phyloP scores from a whole-genome alignment of 208 protist species.

The Acanthamoeba triangularis region DNA sequence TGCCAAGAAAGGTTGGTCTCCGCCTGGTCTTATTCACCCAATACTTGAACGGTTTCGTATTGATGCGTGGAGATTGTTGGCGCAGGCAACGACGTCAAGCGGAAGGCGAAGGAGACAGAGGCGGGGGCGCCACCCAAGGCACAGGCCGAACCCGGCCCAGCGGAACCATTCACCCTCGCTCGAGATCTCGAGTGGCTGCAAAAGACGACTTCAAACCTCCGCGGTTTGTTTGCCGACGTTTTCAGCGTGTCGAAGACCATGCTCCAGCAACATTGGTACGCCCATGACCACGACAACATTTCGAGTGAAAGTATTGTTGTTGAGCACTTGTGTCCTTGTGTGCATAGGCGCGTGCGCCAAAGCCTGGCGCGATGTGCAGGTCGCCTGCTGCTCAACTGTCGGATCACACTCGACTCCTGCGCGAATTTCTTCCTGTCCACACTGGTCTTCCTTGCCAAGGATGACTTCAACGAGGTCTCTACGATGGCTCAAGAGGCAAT shows the following conservation, averaged over 20 bases:
- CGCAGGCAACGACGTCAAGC: neutral
- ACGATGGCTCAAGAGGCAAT: neutral
- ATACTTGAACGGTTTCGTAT: neutral
- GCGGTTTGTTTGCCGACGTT: conserved; percentile 54
- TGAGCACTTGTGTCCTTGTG: neutral
- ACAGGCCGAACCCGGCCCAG: neutral
- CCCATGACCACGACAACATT: neutral
- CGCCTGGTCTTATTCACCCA: neutral
- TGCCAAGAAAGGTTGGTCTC: neutral
- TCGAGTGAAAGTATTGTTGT: neutral
- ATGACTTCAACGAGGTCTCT: conserved; percentile 7
- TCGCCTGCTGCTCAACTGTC: neutral
- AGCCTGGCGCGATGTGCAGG: neutral
- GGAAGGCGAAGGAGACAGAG: neutral
- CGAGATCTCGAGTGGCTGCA: conserved; percentile 20
- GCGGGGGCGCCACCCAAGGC: neutral
- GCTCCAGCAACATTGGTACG: conserved; percentile 66
- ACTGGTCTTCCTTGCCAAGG: neutral
- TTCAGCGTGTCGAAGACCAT: conserved; percentile 49
- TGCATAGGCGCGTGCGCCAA: neutral
- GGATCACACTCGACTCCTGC: neutral
- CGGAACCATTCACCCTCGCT: conserved; percentile 37
- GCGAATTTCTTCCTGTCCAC: conserved; percentile 14
- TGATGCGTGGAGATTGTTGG: too few species aligned
- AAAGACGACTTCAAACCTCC: conserved; percentile 20